Conservation (phyloP, 768 basidiomycete genomes). For the Boletus subparvulus region DNA sequence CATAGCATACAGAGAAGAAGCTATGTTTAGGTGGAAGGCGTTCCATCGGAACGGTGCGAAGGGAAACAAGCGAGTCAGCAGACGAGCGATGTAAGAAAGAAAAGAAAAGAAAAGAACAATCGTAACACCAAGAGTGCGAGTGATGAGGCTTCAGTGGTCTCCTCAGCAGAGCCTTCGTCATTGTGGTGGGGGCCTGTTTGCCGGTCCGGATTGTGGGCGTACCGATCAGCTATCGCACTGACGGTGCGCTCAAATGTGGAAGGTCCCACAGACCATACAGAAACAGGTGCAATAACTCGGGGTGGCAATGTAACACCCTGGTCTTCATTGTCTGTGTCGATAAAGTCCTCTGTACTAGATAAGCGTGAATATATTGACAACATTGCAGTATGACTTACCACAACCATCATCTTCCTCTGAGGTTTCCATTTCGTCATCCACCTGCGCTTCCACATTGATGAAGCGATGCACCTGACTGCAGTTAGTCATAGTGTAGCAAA, state of each 20-base stretch:
- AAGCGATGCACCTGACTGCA: not conserved
- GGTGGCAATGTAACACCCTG: no score
- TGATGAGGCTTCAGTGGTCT: not conserved
- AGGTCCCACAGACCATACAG: no score
- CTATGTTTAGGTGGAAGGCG: no score
- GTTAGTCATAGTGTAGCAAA: no score
- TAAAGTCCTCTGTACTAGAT: not conserved
- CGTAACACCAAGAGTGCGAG: not conserved
- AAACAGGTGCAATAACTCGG: no score
- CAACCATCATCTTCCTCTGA: not conserved
- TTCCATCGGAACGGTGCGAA: no score
- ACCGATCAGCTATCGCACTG: not conserved
- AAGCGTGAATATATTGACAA: not conserved
- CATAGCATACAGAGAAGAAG: no score
- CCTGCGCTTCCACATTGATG: not conserved
- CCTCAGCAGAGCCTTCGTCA: not conserved
- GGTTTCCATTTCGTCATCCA: not conserved
- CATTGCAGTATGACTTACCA: not conserved
- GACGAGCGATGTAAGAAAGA: no score
- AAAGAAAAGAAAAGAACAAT: no score
- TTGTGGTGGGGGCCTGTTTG: no score
- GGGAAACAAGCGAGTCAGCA: no score
- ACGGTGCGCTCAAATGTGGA: no score
- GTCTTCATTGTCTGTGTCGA: not conserved
- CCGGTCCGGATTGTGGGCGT: not conserved